These are phyloP conservation scores for Botrytis hyacinthi DNA, from an alignment of 2,329 filamentous ascomycete species.

Conservation along the genomic window DNA sequence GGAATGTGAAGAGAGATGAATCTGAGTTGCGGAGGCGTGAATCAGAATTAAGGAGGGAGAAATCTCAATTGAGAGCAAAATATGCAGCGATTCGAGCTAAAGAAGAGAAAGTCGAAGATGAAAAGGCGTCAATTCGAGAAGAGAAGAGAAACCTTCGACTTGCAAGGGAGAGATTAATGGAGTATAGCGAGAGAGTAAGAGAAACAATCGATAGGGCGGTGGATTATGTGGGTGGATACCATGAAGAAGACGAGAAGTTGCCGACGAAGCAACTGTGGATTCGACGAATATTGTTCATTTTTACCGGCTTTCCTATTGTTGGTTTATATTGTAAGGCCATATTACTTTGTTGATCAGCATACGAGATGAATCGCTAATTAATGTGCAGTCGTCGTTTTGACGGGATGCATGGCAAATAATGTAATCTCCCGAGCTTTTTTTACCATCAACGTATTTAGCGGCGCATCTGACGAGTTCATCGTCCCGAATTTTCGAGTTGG, in stretches of 20 bases:
- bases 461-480: constrained; percentile 6
- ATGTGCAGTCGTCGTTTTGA: not conserved
- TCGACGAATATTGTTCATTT: not conserved
- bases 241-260: constrained; percentile 2
- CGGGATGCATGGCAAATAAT: constrained; percentile 8
- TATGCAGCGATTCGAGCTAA: not conserved
- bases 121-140: constrained; percentile 12
- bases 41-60: not conserved
- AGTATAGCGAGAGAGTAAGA: not conserved
- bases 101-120: not conserved
- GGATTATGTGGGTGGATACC: not conserved
- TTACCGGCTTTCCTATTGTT: not conserved
- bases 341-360: not conserved
- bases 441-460: constrained; percentile 6
- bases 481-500: constrained; percentile 11
- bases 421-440: constrained; percentile 2
- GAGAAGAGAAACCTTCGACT: not conserved
- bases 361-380: not conserved
- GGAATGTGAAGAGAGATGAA: not conserved
- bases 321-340: not conserved
- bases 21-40: not conserved
- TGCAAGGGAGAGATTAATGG: not conserved
- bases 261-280: constrained; percentile 1
- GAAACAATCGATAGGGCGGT: constrained; percentile 11
- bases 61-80: not conserved